Conservation (phyloP, 2,329 filamentous ascomycete species). For the Ceratocystiopsis minuta region DNA sequence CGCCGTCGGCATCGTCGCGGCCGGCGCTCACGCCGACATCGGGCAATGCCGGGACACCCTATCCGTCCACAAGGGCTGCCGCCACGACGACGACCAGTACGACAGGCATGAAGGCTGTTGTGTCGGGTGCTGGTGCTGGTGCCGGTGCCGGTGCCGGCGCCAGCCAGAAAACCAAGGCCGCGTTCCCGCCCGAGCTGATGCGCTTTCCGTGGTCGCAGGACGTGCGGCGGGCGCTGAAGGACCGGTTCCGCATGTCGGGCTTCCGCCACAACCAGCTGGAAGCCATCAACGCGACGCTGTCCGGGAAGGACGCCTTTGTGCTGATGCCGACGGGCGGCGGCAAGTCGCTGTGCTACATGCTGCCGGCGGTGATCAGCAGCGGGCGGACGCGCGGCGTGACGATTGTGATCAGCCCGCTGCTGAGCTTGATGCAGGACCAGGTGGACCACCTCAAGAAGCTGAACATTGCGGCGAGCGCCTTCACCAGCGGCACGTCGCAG, state of each 20-base stretch:
- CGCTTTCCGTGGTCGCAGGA: slow-evolving; percentile 69
- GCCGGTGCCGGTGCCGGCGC: not conserved
- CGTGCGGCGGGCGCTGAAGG: slow-evolving; percentile 61
- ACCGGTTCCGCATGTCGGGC: slow-evolving; percentile 66
- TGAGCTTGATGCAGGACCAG: slow-evolving; percentile 96
- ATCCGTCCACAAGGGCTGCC: slow-evolving; percentile 15
- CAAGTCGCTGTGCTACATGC: slow-evolving; percentile 91
- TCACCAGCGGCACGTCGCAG: slow-evolving; percentile 57
- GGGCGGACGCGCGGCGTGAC: slow-evolving; percentile 77
- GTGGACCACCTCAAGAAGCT: slow-evolving; percentile 63
- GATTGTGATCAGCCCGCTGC: slow-evolving; percentile 79
- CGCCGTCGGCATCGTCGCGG: slow-evolving; percentile 12
- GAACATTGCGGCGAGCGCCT: slow-evolving; percentile 59
- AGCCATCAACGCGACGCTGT: slow-evolving; percentile 83
- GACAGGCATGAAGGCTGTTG: slow-evolving; percentile 13
- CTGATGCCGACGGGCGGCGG: slow-evolving; percentile 96
- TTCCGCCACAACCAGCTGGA: slow-evolving; percentile 88
- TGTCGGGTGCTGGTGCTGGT: not conserved
- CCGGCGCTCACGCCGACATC: slow-evolving; percentile 29
- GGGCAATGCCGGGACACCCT: slow-evolving; percentile 21
- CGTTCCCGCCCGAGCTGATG: slow-evolving; percentile 36
- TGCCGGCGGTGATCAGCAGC: slow-evolving; percentile 67
- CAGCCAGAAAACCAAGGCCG: slow-evolving; percentile 15
- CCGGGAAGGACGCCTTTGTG: slow-evolving; percentile 79
- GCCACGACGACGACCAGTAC: slow-evolving; percentile 31